phyloP scores from a whole-genome alignment of 768 basidiomycete genomes.

The Xanthoconium purpureum region DNA sequence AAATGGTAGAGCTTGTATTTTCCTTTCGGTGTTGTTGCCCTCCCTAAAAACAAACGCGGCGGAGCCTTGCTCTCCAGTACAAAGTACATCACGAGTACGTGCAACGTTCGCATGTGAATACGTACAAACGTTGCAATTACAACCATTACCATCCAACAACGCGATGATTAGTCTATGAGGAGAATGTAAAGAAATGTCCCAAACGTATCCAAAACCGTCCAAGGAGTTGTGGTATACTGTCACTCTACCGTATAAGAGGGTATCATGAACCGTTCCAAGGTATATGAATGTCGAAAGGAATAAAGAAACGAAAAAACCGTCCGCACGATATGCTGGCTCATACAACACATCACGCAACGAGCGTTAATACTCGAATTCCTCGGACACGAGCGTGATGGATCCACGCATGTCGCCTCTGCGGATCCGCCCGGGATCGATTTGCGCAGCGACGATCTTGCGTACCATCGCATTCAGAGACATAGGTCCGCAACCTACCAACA shows the following conservation, averaged over 20 bases:
- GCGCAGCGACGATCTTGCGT: constrained; percentile 58
- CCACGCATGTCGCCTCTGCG: constrained; percentile 56
- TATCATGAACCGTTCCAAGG: background rate
- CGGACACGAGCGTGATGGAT: constrained; percentile 57
- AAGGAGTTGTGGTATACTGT: background rate
- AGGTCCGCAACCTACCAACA: constrained; percentile 65
- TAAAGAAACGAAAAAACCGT: background rate
- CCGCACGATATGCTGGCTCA: background rate
- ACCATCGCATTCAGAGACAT: constrained; percentile 65
- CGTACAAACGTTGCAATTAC: background rate
- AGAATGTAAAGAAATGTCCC: background rate
- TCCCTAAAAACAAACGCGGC: no score
- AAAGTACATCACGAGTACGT: background rate
- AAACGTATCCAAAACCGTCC: background rate
- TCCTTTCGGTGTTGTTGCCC: no score
- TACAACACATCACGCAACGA: background rate
- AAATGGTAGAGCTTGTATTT: no score
- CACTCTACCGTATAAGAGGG: background rate
- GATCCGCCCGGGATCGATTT: constrained; percentile 55
- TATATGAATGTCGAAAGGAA: background rate
- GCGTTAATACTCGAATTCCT: constrained; percentile 62
- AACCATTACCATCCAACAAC: background rate
- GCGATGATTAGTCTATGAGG: background rate
- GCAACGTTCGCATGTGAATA: background rate
- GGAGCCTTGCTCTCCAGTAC: no score